Evolutionary conservation across 2,329 filamentous ascomycete genomes (phyloP).

Genomic region (Sporothrix curviconia): DNA sequence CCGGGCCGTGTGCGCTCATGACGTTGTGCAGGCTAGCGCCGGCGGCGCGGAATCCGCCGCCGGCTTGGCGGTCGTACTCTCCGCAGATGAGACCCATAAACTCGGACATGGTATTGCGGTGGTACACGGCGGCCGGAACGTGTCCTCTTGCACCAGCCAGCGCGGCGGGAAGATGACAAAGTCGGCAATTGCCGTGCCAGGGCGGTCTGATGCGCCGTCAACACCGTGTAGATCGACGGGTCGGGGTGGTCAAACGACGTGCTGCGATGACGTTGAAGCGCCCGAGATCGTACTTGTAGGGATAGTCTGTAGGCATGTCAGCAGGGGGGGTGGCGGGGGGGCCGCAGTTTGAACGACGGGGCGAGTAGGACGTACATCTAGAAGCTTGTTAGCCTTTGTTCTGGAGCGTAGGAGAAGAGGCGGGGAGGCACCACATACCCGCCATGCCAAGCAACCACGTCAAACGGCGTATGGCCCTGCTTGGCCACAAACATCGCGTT

Average conservation of each 20-base stretch:
- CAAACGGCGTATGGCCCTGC: conserved; percentile 65
- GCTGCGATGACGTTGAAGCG: conserved; percentile 69
- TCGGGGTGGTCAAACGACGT: conserved; percentile 73
- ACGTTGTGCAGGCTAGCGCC: conserved; percentile 60
- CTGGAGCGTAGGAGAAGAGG: no score
- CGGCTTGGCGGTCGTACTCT: conserved; percentile 55
- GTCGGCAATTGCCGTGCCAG: conserved; percentile 60
- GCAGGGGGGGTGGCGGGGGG: no score
- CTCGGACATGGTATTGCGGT: conserved; percentile 61
- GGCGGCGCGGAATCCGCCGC: conserved; percentile 51
- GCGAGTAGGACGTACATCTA: no score
- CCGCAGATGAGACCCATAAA: conserved; percentile 56
- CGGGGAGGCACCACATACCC: conserved; percentile 36
- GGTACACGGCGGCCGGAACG: conserved; percentile 67
- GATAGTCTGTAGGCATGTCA: conserved; percentile 42
- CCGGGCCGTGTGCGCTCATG: conserved; percentile 62
- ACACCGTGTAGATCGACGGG: conserved; percentile 68
- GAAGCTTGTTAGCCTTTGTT: no score
- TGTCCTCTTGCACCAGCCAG: conserved; percentile 63
- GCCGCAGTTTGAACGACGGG: no score
- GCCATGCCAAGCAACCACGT: conserved; percentile 75
- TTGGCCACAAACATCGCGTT: conserved; percentile 58
- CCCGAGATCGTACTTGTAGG: conserved; percentile 75
- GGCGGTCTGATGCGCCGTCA: conserved; percentile 53
- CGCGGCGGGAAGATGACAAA: conserved; percentile 68